These are phyloP conservation scores for Biscogniauxia mediterranea DNA, from an alignment of 2,329 filamentous ascomycete species.

Conservation along the genomic window DNA sequence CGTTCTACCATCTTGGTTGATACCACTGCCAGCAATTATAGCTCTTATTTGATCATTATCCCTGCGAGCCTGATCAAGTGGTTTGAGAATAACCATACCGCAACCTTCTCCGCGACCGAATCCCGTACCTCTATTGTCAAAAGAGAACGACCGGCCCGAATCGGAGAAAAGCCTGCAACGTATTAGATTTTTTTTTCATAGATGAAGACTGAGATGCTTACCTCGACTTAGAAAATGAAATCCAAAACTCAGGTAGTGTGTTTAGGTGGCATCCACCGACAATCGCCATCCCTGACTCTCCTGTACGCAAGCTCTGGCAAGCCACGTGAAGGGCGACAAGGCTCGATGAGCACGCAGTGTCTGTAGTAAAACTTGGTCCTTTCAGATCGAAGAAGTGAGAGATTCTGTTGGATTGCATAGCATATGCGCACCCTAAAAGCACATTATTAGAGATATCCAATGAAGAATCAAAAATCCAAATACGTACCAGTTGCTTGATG, in stretches of 20 bases:
- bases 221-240: slow-evolving; percentile 45
- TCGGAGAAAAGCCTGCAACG: slow-evolving; percentile 46
- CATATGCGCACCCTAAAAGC: slow-evolving; percentile 43
- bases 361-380: slow-evolving; percentile 51
- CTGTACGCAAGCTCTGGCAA: slow-evolving; percentile 46
- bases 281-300: slow-evolving; percentile 46
- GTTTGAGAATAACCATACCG: slow-evolving; percentile 55
- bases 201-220: slow-evolving; percentile 31
- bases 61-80: slow-evolving; percentile 50
- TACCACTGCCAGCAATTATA: slow-evolving; percentile 48
- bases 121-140: slow-evolving; percentile 51
- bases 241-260: slow-evolving; percentile 46
- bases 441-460: slow-evolving; percentile 12
- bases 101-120: slow-evolving; percentile 62
- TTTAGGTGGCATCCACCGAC: slow-evolving; percentile 48
- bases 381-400: slow-evolving; percentile 55
- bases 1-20: slow-evolving; percentile 56
- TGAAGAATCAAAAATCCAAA: neutral
- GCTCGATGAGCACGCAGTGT: slow-evolving; percentile 53
- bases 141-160: slow-evolving; percentile 51
- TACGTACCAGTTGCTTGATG: slow-evolving; percentile 49
- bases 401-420: slow-evolving; percentile 53
- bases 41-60: slow-evolving; percentile 55
- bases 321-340: slow-evolving; percentile 50
- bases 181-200: slow-evolving; percentile 17